Base-by-base conservation (phyloP, 352 stramenopile genomes). In the Globisporangium uncinulatum region DNA sequence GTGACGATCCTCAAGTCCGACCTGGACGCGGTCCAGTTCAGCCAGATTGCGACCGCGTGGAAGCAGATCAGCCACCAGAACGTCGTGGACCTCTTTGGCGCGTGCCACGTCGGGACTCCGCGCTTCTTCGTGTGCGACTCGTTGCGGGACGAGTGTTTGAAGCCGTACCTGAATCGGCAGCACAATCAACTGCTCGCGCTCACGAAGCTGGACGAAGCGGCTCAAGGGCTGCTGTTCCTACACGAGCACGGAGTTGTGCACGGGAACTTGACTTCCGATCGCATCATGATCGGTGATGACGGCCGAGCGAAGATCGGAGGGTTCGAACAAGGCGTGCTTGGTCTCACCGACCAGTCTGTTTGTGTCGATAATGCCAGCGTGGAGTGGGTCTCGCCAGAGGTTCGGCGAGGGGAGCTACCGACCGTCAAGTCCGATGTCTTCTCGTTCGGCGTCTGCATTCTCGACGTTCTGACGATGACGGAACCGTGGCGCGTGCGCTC, bases 181-280 rank as follows among this genome's bases (percentile, higher is more conserved):
- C 34, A 15, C 14, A 21, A 54, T 9, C 20, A 9, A 15, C 10
- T 6, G 20, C n/a, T 17, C 14, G 17, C 29, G 19, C 54, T 53
- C 10, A 21, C 9, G 10, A 61, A 54, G 46, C 55, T 61, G 9
- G 45, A 61, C 32, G 55, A 61, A 54, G 55, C 39, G 14, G 45
- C 55, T 2, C 47, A 43, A 49, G 44, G 55, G 2, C 29, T 61
- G 36, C 20, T 51, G 37, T 61, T 46, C 32, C 29, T 61, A 3
- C 55, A 54, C 5, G 36, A 44, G 5, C 32, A 32, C 0, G 32
- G 36, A 6, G 48, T 61, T n/a, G 55, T 61, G 6, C 55, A 49
- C 37, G 44, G 55, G 0, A 17, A 49, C 17, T 39, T 61, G 36
- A 50, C 21, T 6, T 54, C 19, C 6, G 55, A 54, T 45, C 29